phyloP scores from a whole-genome alignment of 208 protist genomes.

The Wallacemonas sp. region DNA sequence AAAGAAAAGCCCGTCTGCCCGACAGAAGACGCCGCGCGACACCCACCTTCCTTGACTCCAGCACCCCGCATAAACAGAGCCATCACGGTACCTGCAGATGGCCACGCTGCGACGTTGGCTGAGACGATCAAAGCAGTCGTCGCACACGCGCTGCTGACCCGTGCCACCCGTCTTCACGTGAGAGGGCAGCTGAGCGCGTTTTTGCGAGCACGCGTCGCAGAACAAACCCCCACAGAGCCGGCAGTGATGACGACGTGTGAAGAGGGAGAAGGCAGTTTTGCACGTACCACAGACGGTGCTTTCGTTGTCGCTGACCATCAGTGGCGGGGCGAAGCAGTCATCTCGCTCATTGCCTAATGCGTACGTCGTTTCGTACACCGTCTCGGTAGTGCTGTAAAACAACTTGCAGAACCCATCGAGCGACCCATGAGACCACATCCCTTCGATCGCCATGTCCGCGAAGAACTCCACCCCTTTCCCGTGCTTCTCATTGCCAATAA shows the following conservation, averaged over 20 bases:
- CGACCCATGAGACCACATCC: conserved; percentile 50
- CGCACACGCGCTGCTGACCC: conserved; percentile 64
- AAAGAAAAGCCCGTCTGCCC: conserved; percentile 66
- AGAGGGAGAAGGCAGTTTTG: conserved; percentile 66
- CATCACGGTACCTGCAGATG: conserved; percentile 55
- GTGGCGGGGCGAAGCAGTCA: conserved; percentile 75
- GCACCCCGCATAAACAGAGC: conserved; percentile 78
- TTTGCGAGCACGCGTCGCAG: conserved; percentile 86
- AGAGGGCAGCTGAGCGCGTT: conserved; percentile 56
- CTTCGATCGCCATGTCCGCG: conserved; percentile 40
- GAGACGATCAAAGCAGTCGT: conserved; percentile 65
- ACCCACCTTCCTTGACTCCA: conserved; percentile 77
- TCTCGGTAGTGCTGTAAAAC: conserved; percentile 3
- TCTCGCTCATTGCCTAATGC: conserved; percentile 77
- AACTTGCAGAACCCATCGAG: conserved; percentile 50
- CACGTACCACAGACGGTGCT: conserved; percentile 75
- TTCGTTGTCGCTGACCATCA: conserved; percentile 74
- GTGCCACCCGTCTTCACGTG: conserved; percentile 48
- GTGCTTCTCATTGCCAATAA: conserved; percentile 54
- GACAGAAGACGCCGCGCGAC: conserved; percentile 72
- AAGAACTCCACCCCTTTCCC: conserved; percentile 69
- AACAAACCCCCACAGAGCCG: conserved; percentile 91
- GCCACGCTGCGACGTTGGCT: conserved; percentile 72
- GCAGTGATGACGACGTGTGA: conserved; percentile 91
- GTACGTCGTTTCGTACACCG: conserved; percentile 76